phyloP scores from a whole-genome alignment of 2,329 filamentous ascomycete species.

The Curvularia sp. region DNA sequence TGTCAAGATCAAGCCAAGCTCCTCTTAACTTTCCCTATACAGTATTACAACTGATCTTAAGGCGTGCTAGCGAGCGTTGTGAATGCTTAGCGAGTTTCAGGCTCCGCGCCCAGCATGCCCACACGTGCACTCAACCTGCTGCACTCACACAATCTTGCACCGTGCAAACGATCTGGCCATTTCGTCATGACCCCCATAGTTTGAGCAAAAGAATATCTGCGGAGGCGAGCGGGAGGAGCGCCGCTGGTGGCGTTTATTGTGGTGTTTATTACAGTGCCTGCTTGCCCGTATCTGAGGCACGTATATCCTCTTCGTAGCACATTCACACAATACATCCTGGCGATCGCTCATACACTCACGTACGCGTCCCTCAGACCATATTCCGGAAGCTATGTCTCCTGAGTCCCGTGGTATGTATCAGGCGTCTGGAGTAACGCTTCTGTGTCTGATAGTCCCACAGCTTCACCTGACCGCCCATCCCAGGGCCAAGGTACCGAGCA shows the following conservation, averaged over 20 bases:
- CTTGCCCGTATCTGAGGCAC: constrained; percentile 34
- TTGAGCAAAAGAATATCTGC: constrained; percentile 20
- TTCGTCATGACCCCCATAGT: constrained; percentile 24
- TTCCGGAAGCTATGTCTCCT: constrained; percentile 43
- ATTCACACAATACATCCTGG: constrained; percentile 31
- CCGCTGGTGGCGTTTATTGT: constrained; percentile 28
- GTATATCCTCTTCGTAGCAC: constrained; percentile 33
- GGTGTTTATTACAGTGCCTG: constrained; percentile 45
- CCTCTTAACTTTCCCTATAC: constrained; percentile 11
- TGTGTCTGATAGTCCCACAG: constrained; percentile 39
- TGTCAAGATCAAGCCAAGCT: constrained; percentile 32
- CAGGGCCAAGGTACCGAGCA: constrained; percentile 39
- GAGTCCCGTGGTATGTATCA: constrained; percentile 42
- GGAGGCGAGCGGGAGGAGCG: constrained; percentile 23
- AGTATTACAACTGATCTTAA: constrained; percentile 16
- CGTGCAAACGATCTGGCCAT: constrained; percentile 20
- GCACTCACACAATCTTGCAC: constrained; percentile 15
- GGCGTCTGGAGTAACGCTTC: constrained; percentile 18
- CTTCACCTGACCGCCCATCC: constrained; percentile 34
- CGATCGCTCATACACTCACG: constrained; percentile 26
- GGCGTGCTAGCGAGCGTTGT: constrained; percentile 15
- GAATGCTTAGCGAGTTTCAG: constrained; percentile 43
- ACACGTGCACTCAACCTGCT: constrained; percentile 24
- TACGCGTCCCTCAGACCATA: constrained; percentile 21
- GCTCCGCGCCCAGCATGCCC: constrained; percentile 26